Conservation (phyloP, 2,329 filamentous ascomycete genomes). For the Madurella fahalii region DNA sequence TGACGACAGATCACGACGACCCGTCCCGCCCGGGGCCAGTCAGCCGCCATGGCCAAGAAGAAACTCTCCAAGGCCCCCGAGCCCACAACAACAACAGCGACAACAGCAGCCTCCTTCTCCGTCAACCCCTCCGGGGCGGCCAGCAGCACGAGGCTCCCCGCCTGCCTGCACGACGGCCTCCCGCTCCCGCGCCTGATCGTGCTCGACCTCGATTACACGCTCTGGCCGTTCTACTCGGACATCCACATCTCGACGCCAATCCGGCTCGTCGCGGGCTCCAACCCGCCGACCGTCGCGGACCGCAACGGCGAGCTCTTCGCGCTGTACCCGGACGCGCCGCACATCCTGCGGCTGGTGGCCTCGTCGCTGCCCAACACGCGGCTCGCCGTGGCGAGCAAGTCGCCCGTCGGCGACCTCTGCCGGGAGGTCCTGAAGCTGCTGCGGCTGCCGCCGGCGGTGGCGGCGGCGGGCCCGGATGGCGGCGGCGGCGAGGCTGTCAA, state of each 20-base stretch:
- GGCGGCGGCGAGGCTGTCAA: slow-evolving; percentile 6
- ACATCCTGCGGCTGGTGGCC: slow-evolving; percentile 49
- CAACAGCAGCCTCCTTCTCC: too few species aligned
- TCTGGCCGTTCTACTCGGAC: slow-evolving; percentile 99
- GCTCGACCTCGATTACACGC: slow-evolving; percentile 95
- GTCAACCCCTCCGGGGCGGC: slow-evolving; percentile 25
- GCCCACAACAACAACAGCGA: slow-evolving; percentile 10
- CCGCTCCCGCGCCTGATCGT: slow-evolving; percentile 80
- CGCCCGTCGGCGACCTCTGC: slow-evolving; percentile 72
- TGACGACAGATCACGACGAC: background rate
- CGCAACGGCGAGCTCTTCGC: slow-evolving; percentile 61
- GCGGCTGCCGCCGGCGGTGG: slow-evolving; percentile 43
- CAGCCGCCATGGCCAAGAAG: slow-evolving; percentile 8
- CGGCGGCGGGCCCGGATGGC: slow-evolving; percentile 19
- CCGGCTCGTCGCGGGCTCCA: slow-evolving; percentile 39
- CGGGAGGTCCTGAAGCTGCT: slow-evolving; percentile 75
- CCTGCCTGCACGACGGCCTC: slow-evolving; percentile 50
- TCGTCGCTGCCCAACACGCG: slow-evolving; percentile 46
- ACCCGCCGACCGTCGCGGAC: slow-evolving; percentile 44
- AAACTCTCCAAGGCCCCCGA: slow-evolving; percentile 20
- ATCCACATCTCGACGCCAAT: slow-evolving; percentile 80
- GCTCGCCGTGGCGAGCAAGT: slow-evolving; percentile 76
- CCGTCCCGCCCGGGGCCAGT: background rate
- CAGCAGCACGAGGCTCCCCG: slow-evolving; percentile 31
- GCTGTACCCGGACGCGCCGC: slow-evolving; percentile 68